Base-by-base conservation (phyloP, 116 monocot genomes). In the Zostera marina region DNA sequence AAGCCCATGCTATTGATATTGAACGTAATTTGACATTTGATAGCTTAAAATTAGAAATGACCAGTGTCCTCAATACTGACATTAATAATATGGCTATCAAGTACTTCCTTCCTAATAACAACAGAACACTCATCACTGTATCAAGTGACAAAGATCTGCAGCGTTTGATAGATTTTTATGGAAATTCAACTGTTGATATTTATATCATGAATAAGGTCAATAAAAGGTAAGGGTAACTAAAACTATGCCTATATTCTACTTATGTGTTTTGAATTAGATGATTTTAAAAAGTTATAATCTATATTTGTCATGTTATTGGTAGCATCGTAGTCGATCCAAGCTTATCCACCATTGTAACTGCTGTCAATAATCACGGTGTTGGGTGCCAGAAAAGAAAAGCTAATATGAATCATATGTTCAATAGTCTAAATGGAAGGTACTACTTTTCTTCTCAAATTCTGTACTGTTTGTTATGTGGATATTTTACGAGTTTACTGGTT, bases 61-160 rank as follows among this genome's bases (percentile, higher is more conserved):
- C 64, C 3, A 73, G 55, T 24, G 47, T 73, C 44, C 58, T 72
- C 20, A 46, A 68, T 49, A 51, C 38, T 19, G 57, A 68, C 20
- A 22, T 54, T 11, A 47, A 38, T 20, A 56, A 21, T 21, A 51
- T 73, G 52, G 44, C 69, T 24, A 61, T 77, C 54, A 77, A 77
- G 44, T 77, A 77, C 53, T 68, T 77, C 49, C 65, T 77, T 42
- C 77, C 77, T 20, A 63, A 42, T 41, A 77, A 77, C 51, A 58
- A 44, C 22, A 51, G 44, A 53, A 77, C 68, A 26, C 68, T 68
- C n/a, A 77, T 77, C 63, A 68, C 77, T 13, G 54, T 77, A 21
- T 72, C 72, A 11, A 42, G 49, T 8, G 72, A 72, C 60, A 68
- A 68, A 25, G 77, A 77, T 32, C 39, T 77, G 24, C 52, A 77